Base-by-base conservation (phyloP, 495 filamentous ascomycete species). In the Podospora pseudocomata region DNA sequence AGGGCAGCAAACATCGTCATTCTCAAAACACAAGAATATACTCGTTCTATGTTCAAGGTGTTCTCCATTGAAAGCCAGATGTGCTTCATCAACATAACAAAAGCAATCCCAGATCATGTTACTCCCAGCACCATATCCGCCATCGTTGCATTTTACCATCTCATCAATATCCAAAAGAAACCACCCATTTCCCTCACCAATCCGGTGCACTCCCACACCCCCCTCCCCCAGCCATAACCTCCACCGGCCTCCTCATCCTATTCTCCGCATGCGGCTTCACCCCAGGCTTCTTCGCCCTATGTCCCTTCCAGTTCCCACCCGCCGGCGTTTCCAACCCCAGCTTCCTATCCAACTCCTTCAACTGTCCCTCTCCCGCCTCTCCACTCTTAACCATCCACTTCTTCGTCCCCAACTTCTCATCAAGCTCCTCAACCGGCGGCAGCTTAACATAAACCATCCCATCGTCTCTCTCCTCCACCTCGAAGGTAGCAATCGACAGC, bases 401-500 rank as follows among this genome's bases (percentile, higher is more conserved):
- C 72, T 84, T 80, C 0, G 94, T 98, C 0, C 93, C 93, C 18
- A 98, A 81, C 66, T 93, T 84, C 0, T 83, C 85, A 78, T 98
- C 94, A 63, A 98, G 79, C 78, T 97, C 94, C 67, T 92, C 89
- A 0, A 96, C 84, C 0, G 92, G 88, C 30, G 94, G 94, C 65
- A 98, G 81, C 79, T 92, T 92, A 68, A 96, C 70, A 76, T 97
- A 96, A 3, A 98, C 88, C 86, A 88, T 87, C 0, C 91, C 92
- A 75, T 95, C 92, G 0, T 86, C 81, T 20, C 92, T 77, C 76
- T 90, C 92, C 79, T 97, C 92, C 6, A 87, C 88, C 0, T 86
- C 88, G 79, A 97, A 98, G 0, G 90, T 95, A 26, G 93, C 93
- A 72, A 98, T 93, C 66, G 89, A 94, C 64, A 96, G 81, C 16